Base-by-base conservation (phyloP, 2,329 filamentous ascomycete genomes). In the Geosmithia flava region DNA sequence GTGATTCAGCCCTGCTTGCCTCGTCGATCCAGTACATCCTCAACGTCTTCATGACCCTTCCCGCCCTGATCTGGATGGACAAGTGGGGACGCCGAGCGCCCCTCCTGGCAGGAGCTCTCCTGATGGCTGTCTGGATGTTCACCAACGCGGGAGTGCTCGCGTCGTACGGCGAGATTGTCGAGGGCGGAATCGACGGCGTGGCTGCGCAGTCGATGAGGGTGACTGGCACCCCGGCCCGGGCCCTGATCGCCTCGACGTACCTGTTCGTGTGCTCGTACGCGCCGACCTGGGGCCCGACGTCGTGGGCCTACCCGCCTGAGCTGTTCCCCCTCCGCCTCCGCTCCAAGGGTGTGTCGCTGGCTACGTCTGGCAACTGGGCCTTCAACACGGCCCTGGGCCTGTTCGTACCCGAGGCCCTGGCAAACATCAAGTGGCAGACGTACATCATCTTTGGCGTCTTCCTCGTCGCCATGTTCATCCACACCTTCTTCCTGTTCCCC, bases 11-110 rank as follows among this genome's bases (percentile, higher is more conserved):
- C 39, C 62, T 79, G 10, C 66, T 76, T 44, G 75, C 74, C 1
- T 76, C 75, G 0, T 74, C 71, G 4, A 74, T 80, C 17, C 71
- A 76, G 54, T 79, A 79, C 52, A 72, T 89, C 55, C 87, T 91
- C 69, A 90, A 90, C 61, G 85, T 91, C 1, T 51, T 81, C 47
- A 86, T 87, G 80, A 91, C 87, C 0, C 61, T 90, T 3, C 83
- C 85, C 0, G 85, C 85, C 1, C 72, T 91, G 20, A 64, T 90
- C 49, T 90, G 71, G 42, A 76, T 90, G 56, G 86, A 93, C 55
- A 71, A 73, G 48, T 87, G 83, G 80, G 87, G 87, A 44, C 85
- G 86, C 53, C 81, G 82, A 44, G 76, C 79, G 49, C 70, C 85
- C 7, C 73, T 87, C 50, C 77, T 85, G 45, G 63, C 73, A n/a